Percentiles rank a stretch among this genome's conserved stretches.
phyloP scores from a whole-genome alignment of 176 grass and related monocot species.

The Carex myosuroides region DNA sequence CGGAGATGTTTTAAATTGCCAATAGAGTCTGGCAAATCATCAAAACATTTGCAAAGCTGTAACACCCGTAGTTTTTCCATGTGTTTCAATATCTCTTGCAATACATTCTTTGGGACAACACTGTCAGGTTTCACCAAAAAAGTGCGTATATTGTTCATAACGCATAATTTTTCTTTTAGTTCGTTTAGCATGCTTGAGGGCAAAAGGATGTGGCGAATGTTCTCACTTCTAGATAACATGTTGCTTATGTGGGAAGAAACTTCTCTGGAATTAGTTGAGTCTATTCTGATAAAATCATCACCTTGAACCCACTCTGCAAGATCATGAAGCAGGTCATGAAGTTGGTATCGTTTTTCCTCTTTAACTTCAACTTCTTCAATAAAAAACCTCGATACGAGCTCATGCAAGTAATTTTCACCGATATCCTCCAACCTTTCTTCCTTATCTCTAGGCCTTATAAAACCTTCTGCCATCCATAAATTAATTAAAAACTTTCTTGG shows the following conservation, averaged over 20 bases:
- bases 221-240: not conserved
- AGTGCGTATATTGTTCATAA: not conserved
- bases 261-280: not conserved
- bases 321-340: not conserved
- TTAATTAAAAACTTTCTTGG: rapidly evolving
- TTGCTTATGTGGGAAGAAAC: not conserved
- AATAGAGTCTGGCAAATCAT: not conserved
- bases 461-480: not conserved
- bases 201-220: not conserved
- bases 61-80: not conserved
- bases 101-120: not conserved
- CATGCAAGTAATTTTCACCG: not conserved
- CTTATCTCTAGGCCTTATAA: not conserved
- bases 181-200: not conserved
- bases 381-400: not conserved
- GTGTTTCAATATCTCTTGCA: not conserved
- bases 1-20: not conserved
- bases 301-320: not conserved
- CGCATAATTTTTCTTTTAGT: not conserved
- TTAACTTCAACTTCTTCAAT: not conserved
- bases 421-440: not conserved
- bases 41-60: rapidly evolving
- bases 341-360: not conserved
- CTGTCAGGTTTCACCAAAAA: not conserved
- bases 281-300: not conserved